phyloP scores from a whole-genome alignment of 495 filamentous ascomycete genomes.

The Xylaria cubensis region DNA sequence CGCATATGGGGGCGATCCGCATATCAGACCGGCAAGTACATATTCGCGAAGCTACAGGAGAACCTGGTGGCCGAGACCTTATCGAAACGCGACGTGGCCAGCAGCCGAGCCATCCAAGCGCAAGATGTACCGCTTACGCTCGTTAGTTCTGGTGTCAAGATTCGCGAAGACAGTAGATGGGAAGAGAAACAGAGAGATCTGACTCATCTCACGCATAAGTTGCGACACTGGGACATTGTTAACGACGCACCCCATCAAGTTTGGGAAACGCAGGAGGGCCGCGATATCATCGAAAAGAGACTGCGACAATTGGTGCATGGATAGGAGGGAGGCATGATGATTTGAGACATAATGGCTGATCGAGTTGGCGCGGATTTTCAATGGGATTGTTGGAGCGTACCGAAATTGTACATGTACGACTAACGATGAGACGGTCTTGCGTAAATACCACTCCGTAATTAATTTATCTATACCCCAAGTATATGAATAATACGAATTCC shows the following conservation, averaged over 20 bases:
- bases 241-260: slow-evolving; percentile 84
- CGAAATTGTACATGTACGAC: slow-evolving; percentile 8
- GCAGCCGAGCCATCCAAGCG: slow-evolving; percentile 77
- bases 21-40: slow-evolving; percentile 78
- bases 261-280: slow-evolving; percentile 74
- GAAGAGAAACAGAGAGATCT: slow-evolving; percentile 80
- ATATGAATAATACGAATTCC: too few species aligned
- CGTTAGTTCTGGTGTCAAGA: slow-evolving; percentile 74
- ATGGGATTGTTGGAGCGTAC: not conserved
- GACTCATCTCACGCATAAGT: slow-evolving; percentile 74
- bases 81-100: slow-evolving; percentile 78
- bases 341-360: not conserved
- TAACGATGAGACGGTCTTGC: slow-evolving; percentile 1
- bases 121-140: slow-evolving; percentile 74
- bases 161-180: slow-evolving; percentile 70
- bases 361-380: not conserved
- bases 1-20: slow-evolving; percentile 79
- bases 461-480: too few species aligned
- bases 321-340: not conserved
- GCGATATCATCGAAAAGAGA: slow-evolving; percentile 72
- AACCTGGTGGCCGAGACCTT: slow-evolving; percentile 83
- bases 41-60: slow-evolving; percentile 93
- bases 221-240: slow-evolving; percentile 87
- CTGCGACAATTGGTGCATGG: slow-evolving; percentile 63
- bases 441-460: not conserved